Percentiles rank a stretch among this genome's conserved stretches.
Evolutionary conservation across 2,329 filamentous ascomycete species (phyloP).

Genomic region (Aspergillus sp.): DNA sequence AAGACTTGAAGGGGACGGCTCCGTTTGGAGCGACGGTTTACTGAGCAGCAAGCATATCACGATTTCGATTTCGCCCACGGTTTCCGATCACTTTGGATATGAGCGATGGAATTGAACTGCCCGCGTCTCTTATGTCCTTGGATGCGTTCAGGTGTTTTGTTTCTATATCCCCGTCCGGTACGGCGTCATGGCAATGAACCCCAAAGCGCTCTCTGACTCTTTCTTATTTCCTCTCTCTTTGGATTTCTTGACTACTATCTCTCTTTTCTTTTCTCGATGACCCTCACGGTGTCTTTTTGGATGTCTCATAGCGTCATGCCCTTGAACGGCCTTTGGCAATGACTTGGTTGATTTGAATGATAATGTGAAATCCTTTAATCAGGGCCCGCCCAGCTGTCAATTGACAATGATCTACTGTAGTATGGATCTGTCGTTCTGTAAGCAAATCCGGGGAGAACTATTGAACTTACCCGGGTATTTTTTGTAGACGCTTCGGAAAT

Average conservation of each 20-base stretch:
- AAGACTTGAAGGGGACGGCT: conserved; percentile 69
- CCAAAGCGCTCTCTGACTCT: too few species aligned
- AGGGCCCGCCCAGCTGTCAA: too few species aligned
- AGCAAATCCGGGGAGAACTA: too few species aligned
- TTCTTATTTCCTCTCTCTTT: conserved; percentile 4
- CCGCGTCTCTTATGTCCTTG: conserved; percentile 8
- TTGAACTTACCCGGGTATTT: too few species aligned
- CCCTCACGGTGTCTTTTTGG: conserved; percentile 9
- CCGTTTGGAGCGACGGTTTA: conserved; percentile 54
- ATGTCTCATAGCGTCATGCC: conserved; percentile 21
- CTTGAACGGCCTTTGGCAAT: conserved; percentile 9
- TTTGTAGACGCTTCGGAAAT: too few species aligned
- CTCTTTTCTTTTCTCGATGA: conserved; percentile 7
- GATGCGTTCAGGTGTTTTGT: too few species aligned
- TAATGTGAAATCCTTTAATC: conserved; percentile 1
- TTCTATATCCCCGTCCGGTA: conserved; percentile 10
- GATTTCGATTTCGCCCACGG: conserved; percentile 6
- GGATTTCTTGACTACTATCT: conserved; percentile 4
- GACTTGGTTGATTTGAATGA: conserved; percentile 1
- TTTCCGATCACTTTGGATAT: conserved; percentile 8
- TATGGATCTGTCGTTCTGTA: too few species aligned
- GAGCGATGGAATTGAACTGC: conserved; percentile 13
- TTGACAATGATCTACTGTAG: too few species aligned
- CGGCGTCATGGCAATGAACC: conserved; percentile 8
- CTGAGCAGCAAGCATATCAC: conserved; percentile 15